Percentiles rank a stretch among this genome's conserved stretches.
Evolutionary conservation across 306 rosid species (phyloP).

Genomic region (Cajanus cajan): DNA sequence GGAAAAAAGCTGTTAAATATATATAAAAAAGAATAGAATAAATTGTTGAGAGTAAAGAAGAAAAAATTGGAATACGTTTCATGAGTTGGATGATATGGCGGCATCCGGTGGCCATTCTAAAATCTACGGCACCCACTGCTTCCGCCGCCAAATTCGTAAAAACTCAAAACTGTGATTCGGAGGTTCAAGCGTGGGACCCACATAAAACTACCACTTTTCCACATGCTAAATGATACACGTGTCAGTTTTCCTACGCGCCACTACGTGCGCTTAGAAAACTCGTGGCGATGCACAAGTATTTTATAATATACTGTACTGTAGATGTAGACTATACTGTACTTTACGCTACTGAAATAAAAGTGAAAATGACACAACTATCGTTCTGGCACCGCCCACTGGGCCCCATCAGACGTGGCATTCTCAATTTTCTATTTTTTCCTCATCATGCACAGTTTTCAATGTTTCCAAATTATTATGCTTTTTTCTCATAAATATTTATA

Average conservation of each 20-base stretch:
- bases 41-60: not conserved
- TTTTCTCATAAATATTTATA: not conserved
- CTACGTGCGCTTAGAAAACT: not conserved
- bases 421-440: slow-evolving; percentile 10
- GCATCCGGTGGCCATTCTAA: not conserved
- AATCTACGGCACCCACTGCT: not conserved
- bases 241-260: not conserved
- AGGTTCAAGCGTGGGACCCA: slow-evolving; percentile 1
- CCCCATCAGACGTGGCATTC: slow-evolving; percentile 39
- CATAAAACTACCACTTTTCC: not conserved
- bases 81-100: not conserved
- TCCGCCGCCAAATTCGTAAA: slow-evolving; percentile 21
- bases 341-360: not conserved
- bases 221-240: not conserved
- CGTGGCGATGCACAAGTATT: not conserved
- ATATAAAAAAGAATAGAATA: too few relatives aligned
- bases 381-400: slow-evolving; percentile 37
- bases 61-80: not conserved
- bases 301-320: not conserved
- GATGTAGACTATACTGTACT: not conserved
- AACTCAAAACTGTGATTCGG: not conserved
- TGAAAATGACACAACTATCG: slow-evolving; percentile 26
- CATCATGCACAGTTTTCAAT: not conserved
- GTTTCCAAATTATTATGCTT: not conserved
- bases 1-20: too few relatives aligned